phyloP scores from a whole-genome alignment of 2,329 filamentous ascomycete species.

The Eurotiales sp. region DNA sequence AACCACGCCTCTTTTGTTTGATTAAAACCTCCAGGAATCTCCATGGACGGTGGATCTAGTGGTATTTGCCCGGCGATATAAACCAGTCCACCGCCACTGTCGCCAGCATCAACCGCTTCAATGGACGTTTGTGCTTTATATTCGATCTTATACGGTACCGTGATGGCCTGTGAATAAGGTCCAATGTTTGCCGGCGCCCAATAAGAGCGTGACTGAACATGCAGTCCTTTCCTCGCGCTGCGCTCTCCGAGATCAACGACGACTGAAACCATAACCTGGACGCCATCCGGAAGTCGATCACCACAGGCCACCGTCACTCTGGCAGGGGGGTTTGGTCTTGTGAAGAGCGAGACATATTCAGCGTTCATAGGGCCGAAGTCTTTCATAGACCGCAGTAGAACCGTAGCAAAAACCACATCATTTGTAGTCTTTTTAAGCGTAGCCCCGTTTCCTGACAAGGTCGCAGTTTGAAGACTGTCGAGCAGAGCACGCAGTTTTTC shows the following conservation, averaged over 20 bases:
- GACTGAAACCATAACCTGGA: constrained; percentile 59
- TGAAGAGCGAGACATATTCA: constrained; percentile 72
- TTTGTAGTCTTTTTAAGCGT: constrained; percentile 25
- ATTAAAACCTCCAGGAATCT: constrained; percentile 29
- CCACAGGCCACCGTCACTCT: constrained; percentile 80
- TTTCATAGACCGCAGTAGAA: constrained; percentile 74
- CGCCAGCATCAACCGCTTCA: constrained; percentile 16
- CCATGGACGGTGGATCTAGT: constrained; percentile 76
- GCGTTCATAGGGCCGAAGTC: constrained; percentile 74
- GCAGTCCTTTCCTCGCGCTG: constrained; percentile 54
- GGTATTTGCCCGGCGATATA: constrained; percentile 89
- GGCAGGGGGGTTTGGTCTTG: constrained; percentile 74
- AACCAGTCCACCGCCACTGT: constrained; percentile 46
- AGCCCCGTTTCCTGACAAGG: background rate
- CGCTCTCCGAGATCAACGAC: constrained; percentile 39
- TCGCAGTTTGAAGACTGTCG: background rate
- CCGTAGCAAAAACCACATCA: constrained; percentile 48
- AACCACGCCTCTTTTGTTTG: constrained; percentile 19
- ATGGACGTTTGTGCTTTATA: background rate
- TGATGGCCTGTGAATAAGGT: constrained; percentile 87
- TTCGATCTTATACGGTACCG: constrained; percentile 42
- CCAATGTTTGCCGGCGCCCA: constrained; percentile 98
- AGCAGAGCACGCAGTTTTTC: constrained; percentile 19
- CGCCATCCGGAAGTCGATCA: constrained; percentile 56
- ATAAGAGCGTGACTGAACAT: constrained; percentile 91